Evolutionary conservation across 1,139 yeast species (phyloP).

Genomic region (Citeromyces siamensis): DNA sequence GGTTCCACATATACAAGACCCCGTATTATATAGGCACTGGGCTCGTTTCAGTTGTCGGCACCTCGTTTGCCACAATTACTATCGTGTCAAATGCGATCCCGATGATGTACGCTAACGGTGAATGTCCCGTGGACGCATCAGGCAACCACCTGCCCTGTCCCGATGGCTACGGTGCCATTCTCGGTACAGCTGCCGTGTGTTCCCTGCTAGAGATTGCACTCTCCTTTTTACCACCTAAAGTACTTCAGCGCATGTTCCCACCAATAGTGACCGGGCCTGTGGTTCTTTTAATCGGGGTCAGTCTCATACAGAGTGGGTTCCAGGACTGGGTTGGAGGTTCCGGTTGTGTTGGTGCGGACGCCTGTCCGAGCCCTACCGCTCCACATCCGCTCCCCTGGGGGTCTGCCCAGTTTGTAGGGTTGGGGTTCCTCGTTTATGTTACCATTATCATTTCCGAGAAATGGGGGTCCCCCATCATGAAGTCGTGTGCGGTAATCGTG

Average conservation of each 20-base stretch:
- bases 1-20: constrained; percentile 64
- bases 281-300: constrained; percentile 67
- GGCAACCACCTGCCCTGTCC: constrained; percentile 74
- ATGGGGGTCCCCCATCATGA: constrained; percentile 93
- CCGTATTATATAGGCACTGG: constrained; percentile 81
- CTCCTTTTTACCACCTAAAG: constrained; percentile 64
- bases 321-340: constrained; percentile 84
- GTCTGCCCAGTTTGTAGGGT: constrained; percentile 71
- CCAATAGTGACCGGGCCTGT: constrained; percentile 91
- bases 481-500: constrained; percentile 78
- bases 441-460: constrained; percentile 66
- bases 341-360: constrained; percentile 41
- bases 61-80: constrained; percentile 78
- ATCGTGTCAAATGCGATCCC: constrained; percentile 70
- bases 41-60: constrained; percentile 76
- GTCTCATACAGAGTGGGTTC: constrained; percentile 58
- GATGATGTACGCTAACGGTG: constrained; percentile 64
- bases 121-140: constrained; percentile 45
- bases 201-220: constrained; percentile 59
- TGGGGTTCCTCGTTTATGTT: constrained; percentile 72
- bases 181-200: constrained; percentile 72
- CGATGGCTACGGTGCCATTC: constrained; percentile 76
- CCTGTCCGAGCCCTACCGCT: constrained; percentile 31
- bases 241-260: constrained; percentile 67
- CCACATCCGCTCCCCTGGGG: constrained; percentile 57